These are phyloP conservation scores for Populus euphratica DNA, from an alignment of 345 rosid genomes.

Conservation along the genomic window DNA sequence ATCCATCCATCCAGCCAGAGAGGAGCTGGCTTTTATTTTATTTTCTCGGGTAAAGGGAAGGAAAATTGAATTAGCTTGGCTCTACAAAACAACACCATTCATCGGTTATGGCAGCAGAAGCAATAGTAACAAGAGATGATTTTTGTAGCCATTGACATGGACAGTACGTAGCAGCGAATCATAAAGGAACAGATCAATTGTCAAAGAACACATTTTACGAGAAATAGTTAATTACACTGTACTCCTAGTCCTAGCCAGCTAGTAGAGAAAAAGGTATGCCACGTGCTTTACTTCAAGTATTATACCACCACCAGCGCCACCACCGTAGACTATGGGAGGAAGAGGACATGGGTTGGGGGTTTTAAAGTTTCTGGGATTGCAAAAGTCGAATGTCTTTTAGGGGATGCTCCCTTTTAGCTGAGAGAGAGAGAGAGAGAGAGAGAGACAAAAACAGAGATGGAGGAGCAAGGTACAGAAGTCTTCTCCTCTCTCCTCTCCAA, in stretches of 20 bases:
- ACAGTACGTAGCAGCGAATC: not conserved
- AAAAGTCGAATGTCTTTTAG: not conserved
- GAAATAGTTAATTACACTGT: not conserved
- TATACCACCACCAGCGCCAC: too few species aligned
- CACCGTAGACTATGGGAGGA: not conserved
- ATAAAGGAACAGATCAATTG: not conserved
- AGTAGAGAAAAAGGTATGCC: not conserved
- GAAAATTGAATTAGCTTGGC: not conserved
- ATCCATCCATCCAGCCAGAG: too few species aligned
- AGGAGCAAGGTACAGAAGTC: not conserved
- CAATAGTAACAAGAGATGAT: too few species aligned
- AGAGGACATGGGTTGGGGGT: not conserved
- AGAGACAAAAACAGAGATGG: not conserved
- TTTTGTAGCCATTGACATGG: not conserved
- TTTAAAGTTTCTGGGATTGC: not conserved
- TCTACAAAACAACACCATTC: not conserved
- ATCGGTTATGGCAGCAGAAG: too few species aligned
- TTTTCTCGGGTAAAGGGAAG: too few species aligned
- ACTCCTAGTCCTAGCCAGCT: too few species aligned
- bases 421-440: too few species aligned
- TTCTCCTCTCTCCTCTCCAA: not conserved
- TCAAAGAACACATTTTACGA: not conserved
- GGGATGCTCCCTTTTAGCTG: not conserved
- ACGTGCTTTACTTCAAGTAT: too few species aligned
- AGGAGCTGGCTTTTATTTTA: too few species aligned